phyloP scores from a whole-genome alignment of 805 yeast species.

The Kuraishia ogatae region DNA sequence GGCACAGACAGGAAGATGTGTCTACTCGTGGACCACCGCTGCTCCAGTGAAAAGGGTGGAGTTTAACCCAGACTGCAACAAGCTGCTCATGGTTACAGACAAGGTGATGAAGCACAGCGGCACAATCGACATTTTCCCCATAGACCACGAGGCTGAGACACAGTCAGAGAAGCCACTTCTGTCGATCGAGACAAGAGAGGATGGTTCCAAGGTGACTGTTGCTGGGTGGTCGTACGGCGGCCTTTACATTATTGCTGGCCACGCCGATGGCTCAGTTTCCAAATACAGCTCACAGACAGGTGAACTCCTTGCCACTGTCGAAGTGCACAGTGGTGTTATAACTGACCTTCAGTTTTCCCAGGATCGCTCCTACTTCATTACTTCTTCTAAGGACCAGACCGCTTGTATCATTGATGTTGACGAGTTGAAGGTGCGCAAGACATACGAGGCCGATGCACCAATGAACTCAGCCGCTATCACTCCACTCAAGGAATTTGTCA shows the following conservation, averaged over 20 bases:
- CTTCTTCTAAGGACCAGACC: constrained; percentile 86
- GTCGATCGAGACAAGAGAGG: constrained; percentile 48
- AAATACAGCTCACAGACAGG: constrained; percentile 77
- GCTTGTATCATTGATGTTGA: constrained; percentile 76
- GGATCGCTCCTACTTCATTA: constrained; percentile 83
- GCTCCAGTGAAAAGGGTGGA: constrained; percentile 92
- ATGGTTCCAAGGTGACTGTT: constrained; percentile 58
- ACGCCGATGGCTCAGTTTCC: constrained; percentile 76
- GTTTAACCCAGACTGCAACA: constrained; percentile 64
- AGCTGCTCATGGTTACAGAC: constrained; percentile 73
- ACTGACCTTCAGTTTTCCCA: constrained; percentile 87
- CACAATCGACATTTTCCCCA: constrained; percentile 57
- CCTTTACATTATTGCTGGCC: constrained; percentile 73
- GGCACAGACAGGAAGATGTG: constrained; percentile 66
- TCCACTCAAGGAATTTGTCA: constrained; percentile 83
- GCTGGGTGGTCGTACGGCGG: constrained; percentile 85
- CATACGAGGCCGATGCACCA: constrained; percentile 82
- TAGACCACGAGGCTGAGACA: constrained; percentile 35
- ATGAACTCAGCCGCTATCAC: constrained; percentile 93
- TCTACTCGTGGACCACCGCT: constrained; percentile 62
- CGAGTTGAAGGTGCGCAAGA: constrained; percentile 60
- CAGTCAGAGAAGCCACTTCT: constrained; percentile 50
- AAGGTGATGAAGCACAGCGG: constrained; percentile 89
- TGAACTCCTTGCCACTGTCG: constrained; percentile 45
- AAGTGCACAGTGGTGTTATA: constrained; percentile 68